Evolutionary conservation across 2,329 filamentous ascomycete species (phyloP).

Genomic region (Penicillium olsonii): DNA sequence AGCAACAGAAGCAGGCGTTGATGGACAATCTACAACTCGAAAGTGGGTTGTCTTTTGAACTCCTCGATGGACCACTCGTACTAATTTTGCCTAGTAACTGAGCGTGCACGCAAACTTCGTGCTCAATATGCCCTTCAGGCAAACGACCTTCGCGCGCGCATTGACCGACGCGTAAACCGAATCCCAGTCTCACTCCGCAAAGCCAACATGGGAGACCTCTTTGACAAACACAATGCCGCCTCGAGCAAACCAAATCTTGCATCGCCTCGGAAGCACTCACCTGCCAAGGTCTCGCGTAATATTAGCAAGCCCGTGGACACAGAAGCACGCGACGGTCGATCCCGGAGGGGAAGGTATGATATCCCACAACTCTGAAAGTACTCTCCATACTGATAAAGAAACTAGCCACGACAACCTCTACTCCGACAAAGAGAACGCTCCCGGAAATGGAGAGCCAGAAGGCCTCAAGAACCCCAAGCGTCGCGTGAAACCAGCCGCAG

Average conservation of each 20-base stretch:
- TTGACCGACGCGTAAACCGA: conserved; percentile 91
- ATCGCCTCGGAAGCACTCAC: conserved; percentile 35
- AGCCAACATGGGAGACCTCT: conserved; percentile 77
- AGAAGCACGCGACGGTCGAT: conserved; percentile 31
- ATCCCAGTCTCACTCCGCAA: conserved; percentile 80
- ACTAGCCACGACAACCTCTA: conserved; percentile 63
- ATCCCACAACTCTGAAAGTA: too few species aligned
- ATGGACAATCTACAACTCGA: conserved; percentile 90
- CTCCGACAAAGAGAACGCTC: conserved; percentile 75
- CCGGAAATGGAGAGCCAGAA: conserved; percentile 37
- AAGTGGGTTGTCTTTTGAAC: conserved; percentile 57
- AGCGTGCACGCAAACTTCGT: conserved; percentile 81
- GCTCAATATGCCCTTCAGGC: conserved; percentile 88
- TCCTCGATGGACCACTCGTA: neutral
- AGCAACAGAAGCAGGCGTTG: conserved; percentile 78
- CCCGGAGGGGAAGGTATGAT: conserved; percentile 35
- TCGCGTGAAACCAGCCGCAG: conserved; percentile 47
- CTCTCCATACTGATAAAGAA: conserved; percentile 7
- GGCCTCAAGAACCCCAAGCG: conserved; percentile 71
- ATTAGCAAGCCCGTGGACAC: conserved; percentile 34
- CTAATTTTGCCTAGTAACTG: conserved; percentile 64
- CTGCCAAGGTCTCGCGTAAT: conserved; percentile 31
- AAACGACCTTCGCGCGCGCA: conserved; percentile 77
- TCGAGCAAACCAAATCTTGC: conserved; percentile 28
- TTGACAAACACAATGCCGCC: conserved; percentile 53